Conservation (phyloP, 2,329 filamentous ascomycete genomes). For the Aspergillus sp. region DNA sequence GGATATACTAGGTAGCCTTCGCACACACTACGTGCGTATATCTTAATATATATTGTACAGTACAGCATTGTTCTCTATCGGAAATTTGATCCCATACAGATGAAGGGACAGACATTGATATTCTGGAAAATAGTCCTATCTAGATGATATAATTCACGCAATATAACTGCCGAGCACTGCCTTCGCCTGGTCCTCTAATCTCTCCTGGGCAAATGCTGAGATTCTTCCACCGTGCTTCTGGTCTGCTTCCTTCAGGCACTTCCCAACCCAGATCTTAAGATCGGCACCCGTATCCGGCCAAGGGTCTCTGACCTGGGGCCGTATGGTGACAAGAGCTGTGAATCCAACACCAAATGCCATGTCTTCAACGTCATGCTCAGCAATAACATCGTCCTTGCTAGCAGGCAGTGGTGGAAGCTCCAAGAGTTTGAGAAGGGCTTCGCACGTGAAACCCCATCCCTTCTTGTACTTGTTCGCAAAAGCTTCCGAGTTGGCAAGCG, state of each 20-base stretch:
- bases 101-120: not conserved
- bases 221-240: conserved; percentile 69
- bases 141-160: conserved; percentile 17
- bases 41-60: not conserved
- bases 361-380: conserved; percentile 90
- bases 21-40: not conserved
- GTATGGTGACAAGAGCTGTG: conserved; percentile 89
- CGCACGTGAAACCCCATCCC: conserved; percentile 88
- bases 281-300: conserved; percentile 83
- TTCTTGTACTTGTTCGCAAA: conserved; percentile 82
- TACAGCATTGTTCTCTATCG: not conserved
- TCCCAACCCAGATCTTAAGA: conserved; percentile 76
- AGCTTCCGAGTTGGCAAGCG: conserved; percentile 77
- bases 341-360: conserved; percentile 93
- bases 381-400: conserved; percentile 71
- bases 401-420: conserved; percentile 80
- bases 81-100: not conserved
- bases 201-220: conserved; percentile 67
- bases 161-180: conserved; percentile 51
- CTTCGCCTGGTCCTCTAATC: conserved; percentile 63
- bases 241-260: conserved; percentile 76
- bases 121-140: not conserved
- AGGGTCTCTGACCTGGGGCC: conserved; percentile 69
- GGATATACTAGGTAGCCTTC: not conserved
- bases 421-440: conserved; percentile 82